A percentile compares a stretch with the other conserved stretches of the same genome.
Evolutionary conservation across 1,284 basidiomycete species (phyloP).

Genomic region (Ceratobasidium sp.): DNA sequence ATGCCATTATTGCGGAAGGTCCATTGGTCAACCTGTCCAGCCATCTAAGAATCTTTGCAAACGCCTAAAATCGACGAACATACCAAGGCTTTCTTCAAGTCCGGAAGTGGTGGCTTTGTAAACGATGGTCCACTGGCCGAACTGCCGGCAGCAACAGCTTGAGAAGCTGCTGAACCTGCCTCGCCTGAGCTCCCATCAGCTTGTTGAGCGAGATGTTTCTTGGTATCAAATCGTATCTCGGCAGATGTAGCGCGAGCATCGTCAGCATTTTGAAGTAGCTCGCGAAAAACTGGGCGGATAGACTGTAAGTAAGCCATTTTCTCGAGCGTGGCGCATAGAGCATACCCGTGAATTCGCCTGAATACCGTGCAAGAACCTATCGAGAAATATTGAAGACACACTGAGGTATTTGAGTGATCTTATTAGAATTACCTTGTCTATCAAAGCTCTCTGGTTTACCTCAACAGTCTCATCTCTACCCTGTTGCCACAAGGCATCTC

Average conservation of each 20-base stretch:
- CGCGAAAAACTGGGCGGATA: constrained; percentile 77
- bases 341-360: constrained; percentile 89
- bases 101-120: constrained; percentile 57
- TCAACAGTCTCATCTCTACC: constrained; percentile 89
- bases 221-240: constrained; percentile 86
- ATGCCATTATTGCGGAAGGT: constrained; percentile 91
- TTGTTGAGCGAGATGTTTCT: constrained; percentile 62
- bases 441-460: constrained; percentile 95
- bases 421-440: constrained; percentile 72
- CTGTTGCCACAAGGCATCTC: constrained; percentile 67
- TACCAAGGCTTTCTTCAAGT: constrained; percentile 72
- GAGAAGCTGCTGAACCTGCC: constrained; percentile 6
- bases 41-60: constrained; percentile 56
- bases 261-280: constrained; percentile 95
- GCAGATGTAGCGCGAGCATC: constrained; percentile 88
- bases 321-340: background rate
- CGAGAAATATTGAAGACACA: background rate
- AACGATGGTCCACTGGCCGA: background rate
- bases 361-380: constrained; percentile 89
- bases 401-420: background rate
- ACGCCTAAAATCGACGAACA: constrained; percentile 49
- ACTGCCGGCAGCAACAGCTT: background rate
- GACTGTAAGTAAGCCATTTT: background rate
- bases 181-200: constrained; percentile 46
- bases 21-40: constrained; percentile 71